phyloP scores from a whole-genome alignment of 495 filamentous ascomycete genomes.

The Staphylotrichum tortipilum region DNA sequence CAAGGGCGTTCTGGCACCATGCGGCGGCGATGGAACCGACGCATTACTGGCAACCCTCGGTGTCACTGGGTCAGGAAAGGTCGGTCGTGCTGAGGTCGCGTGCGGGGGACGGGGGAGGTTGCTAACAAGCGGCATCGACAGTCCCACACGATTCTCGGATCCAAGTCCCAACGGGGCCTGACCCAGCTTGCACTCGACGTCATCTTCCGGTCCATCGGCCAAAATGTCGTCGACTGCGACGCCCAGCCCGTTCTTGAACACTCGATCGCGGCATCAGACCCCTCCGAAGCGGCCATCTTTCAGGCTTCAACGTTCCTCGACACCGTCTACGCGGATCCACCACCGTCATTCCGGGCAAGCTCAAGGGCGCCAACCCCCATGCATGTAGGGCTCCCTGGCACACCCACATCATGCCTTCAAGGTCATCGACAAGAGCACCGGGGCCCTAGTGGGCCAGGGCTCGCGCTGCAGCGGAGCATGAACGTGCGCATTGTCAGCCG shows the following conservation, averaged over 20 bases:
- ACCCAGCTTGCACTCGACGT: constrained; percentile 88
- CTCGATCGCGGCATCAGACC: constrained; percentile 65
- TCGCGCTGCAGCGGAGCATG: constrained; percentile 16
- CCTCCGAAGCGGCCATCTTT: constrained; percentile 76
- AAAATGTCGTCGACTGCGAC: constrained; percentile 54
- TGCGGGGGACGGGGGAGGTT: constrained; percentile 6
- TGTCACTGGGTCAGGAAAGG: constrained; percentile 94
- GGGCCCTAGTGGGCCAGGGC: background rate
- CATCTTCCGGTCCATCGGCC: constrained; percentile 68
- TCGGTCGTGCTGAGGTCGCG: constrained; percentile 27
- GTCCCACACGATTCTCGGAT: constrained; percentile 96
- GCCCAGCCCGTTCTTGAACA: constrained; percentile 54
- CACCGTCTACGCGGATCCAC: constrained; percentile 61
- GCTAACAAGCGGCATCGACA: constrained; percentile 32
- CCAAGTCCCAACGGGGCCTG: constrained; percentile 73
- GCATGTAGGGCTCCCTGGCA: constrained; percentile 50
- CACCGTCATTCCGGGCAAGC: constrained; percentile 45
- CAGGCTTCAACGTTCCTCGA: constrained; percentile 73
- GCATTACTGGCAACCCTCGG: constrained; percentile 86
- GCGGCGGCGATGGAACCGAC: constrained; percentile 71
- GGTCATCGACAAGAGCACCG: background rate
- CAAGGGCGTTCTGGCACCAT: constrained; percentile 62
- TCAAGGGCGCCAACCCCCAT: constrained; percentile 77
- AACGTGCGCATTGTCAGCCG: constrained; percentile 36
- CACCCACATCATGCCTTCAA: background rate